A percentile compares a stretch with the other conserved stretches of the same genome.
Conservation (phyloP, 1,284 basidiomycete species). For the Anthracocystis setariae region DNA sequence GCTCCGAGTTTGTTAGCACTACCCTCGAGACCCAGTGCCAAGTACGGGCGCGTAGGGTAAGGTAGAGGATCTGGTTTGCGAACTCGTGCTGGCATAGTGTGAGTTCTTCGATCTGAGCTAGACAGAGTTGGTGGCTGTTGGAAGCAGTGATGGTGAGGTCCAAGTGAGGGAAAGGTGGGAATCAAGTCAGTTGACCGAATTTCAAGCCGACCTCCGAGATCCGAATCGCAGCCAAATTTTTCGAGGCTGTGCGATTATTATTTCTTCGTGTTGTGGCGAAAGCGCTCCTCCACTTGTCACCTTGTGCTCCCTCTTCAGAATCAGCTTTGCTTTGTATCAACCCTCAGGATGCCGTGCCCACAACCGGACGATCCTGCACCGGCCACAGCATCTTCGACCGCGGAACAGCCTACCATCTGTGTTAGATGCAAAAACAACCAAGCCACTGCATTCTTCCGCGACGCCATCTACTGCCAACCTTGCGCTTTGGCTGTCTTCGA, state of each 20-base stretch:
- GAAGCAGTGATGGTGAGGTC: background rate
- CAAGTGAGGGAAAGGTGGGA: background rate
- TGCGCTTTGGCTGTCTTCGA: slow-evolving; percentile 54
- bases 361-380: slow-evolving; percentile 34
- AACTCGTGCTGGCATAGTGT: slow-evolving; percentile 30
- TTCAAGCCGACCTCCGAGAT: slow-evolving; percentile 17
- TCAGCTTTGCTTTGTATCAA: background rate
- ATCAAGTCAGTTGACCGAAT: background rate
- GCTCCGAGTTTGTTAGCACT: slow-evolving; percentile 96
- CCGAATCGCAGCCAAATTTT: slow-evolving; percentile 31
- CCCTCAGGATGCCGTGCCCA: slow-evolving; percentile 38
- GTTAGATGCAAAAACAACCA: slow-evolving; percentile 49
- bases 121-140: too few species aligned
- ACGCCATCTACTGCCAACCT: slow-evolving; percentile 53
- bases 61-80: slow-evolving; percentile 53
- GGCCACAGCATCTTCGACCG: background rate
- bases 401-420: slow-evolving; percentile 17
- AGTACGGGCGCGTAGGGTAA: slow-evolving; percentile 47
- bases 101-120: background rate
- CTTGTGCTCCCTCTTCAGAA: background rate
- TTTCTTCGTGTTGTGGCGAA: slow-evolving; percentile 4
- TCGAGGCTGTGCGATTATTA: slow-evolving; percentile 20
- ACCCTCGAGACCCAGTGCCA: slow-evolving; percentile 65
- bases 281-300: background rate
- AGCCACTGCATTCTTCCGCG: slow-evolving; percentile 44